Evolutionary conservation across 805 yeast genomes (phyloP).

Genomic region (Schizosaccharomyces cryophilus): DNA sequence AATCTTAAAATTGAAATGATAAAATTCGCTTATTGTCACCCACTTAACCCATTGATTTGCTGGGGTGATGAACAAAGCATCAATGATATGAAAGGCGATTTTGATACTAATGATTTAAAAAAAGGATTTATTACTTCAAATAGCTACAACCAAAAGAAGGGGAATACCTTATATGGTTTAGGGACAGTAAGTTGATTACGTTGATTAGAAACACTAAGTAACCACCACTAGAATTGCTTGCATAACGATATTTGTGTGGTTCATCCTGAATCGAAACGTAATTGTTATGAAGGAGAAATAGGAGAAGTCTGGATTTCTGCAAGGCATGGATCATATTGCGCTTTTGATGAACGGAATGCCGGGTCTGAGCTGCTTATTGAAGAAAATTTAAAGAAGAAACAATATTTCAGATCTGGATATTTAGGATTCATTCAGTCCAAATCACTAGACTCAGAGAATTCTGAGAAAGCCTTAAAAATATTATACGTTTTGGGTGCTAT

Average conservation of each 20-base stretch:
- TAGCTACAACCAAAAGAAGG: background rate
- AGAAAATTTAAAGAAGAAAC: background rate
- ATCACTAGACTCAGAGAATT: conserved; percentile 26
- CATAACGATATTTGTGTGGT: conserved; percentile 29
- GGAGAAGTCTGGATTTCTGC: conserved; percentile 88
- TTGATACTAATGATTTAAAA: background rate
- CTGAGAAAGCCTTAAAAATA: conserved; percentile 37
- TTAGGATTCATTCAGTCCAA: conserved; percentile 55
- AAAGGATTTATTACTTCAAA: background rate
- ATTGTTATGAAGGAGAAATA: conserved; percentile 71
- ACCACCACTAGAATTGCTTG: background rate
- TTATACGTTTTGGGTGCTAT: conserved; percentile 66
- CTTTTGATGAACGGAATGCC: conserved; percentile 27
- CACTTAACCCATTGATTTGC: background rate
- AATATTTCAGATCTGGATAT: conserved; percentile 73
- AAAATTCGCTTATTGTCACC: background rate
- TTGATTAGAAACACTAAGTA: background rate
- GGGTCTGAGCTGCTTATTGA: conserved; percentile 25
- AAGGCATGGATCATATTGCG: conserved; percentile 46
- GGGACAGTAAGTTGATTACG: background rate
- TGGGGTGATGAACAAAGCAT: background rate
- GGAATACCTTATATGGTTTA: background rate
- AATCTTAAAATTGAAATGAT: background rate
- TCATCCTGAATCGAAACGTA: conserved; percentile 63
- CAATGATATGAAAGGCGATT: background rate